phyloP scores from a whole-genome alignment of 1,284 basidiomycete species.

The Stygiomarasmius scandens region DNA sequence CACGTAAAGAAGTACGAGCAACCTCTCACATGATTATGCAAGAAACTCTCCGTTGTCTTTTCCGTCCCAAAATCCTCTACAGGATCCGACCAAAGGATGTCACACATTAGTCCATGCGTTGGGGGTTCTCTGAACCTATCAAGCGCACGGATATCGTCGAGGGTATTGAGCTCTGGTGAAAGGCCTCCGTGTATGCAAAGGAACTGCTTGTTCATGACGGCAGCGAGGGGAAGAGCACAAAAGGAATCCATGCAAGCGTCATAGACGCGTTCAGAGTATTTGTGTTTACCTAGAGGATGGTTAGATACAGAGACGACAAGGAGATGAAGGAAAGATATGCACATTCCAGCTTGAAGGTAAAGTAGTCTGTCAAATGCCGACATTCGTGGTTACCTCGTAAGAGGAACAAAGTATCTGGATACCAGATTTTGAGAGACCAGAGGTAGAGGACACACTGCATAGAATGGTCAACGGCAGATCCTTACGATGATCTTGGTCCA shows the following conservation, averaged over 20 bases:
- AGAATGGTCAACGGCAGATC: conserved; percentile 4
- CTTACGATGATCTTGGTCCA: conserved; percentile 1
- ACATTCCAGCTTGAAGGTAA: conserved; percentile 92
- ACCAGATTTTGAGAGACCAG: conserved; percentile 91
- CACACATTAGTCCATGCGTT: conserved; percentile 93
- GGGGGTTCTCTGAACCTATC: conserved; percentile 96
- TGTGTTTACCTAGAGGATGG: conserved; percentile 78
- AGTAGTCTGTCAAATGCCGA: conserved; percentile 85
- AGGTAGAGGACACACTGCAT: conserved; percentile 86
- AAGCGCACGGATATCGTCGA: conserved; percentile 86
- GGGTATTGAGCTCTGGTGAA: conserved; percentile 87
- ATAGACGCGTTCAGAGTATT: conserved; percentile 89
- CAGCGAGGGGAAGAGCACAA: conserved; percentile 89
- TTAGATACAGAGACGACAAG: conserved; percentile 2
- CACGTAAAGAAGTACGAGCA: conserved; percentile 96
- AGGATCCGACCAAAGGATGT: conserved; percentile 94
- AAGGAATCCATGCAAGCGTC: conserved; percentile 94
- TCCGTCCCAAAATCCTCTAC: conserved; percentile 93
- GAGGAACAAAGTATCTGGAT: conserved; percentile 87
- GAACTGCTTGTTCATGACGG: conserved; percentile 98
- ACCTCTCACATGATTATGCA: conserved; percentile 94
- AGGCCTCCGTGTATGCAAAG: conserved; percentile 94
- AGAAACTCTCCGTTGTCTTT: conserved; percentile 83
- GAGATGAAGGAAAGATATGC: conserved; percentile 30
- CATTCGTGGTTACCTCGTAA: conserved; percentile 94